A percentile compares a stretch with the other conserved stretches of the same genome.
Evolutionary conservation across 2,329 filamentous ascomycete genomes (phyloP).

Genomic region (Fusarium solani-melongenae): DNA sequence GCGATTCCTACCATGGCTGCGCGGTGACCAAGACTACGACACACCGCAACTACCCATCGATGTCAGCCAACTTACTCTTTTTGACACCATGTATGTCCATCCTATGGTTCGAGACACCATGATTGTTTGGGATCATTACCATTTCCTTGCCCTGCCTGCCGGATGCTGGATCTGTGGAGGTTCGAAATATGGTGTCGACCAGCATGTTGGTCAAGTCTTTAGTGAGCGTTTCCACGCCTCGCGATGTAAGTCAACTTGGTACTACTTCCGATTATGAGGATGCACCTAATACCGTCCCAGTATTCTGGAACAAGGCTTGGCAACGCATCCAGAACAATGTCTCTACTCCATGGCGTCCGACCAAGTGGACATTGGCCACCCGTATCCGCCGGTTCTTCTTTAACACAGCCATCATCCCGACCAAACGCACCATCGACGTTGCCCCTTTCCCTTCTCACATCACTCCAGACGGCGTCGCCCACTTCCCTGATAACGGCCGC

Average conservation of each 20-base stretch:
- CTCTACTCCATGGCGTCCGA: conserved; percentile 46
- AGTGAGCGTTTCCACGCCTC: conserved; percentile 41
- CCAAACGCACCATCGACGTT: conserved; percentile 46
- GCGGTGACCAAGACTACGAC: conserved; percentile 43
- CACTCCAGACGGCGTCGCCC: conserved; percentile 51
- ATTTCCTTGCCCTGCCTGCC: conserved; percentile 40
- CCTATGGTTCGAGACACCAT: conserved; percentile 39
- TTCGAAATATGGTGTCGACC: conserved; percentile 33
- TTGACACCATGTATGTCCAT: conserved; percentile 13
- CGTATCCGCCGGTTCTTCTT: conserved; percentile 47
- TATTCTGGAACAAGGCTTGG: conserved; percentile 50
- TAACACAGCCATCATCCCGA: conserved; percentile 45
- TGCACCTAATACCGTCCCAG: conserved; percentile 18
- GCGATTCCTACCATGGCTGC: conserved; percentile 53
- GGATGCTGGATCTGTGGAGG: conserved; percentile 37
- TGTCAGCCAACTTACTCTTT: conserved; percentile 11
- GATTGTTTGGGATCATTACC: conserved; percentile 54
- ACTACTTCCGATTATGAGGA: not conserved
- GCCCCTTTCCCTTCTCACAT: conserved; percentile 49
- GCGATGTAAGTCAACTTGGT: conserved; percentile 27
- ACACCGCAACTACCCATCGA: conserved; percentile 34
- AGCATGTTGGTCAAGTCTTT: conserved; percentile 37
- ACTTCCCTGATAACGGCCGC: conserved; percentile 41
- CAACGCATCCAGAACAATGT: conserved; percentile 50
- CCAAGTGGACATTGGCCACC: conserved; percentile 36